Evolutionary conservation across 306 rosid genomes (phyloP), one percentile per base, ranked within the genome.

Genomic region (Rubus parviflorus): DNA sequence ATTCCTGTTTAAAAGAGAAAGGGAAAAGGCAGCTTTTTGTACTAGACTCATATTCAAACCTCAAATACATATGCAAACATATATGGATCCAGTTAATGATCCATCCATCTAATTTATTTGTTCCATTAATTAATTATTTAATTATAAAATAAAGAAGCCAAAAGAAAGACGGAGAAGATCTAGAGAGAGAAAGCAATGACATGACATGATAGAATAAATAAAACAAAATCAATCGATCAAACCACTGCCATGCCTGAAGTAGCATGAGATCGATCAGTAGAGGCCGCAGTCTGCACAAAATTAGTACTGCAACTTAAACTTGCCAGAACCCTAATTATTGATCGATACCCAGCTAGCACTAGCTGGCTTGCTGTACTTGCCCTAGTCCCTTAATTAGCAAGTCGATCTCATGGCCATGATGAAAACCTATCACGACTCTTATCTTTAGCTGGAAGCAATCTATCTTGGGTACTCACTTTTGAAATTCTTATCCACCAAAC

Each of bases 11-110:
- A 48, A 72, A 73, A 30, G 81, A 88, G 87, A 69, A 83, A 75
- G 82, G 84, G 79, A 80, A 87, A 67, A 68, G 83, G 77, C 68
- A 60, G 19, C 52, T 73, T 85, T 30, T 73, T 83, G 86, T 85
- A 82, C 87, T 47, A 70, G 47, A 83, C 78, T 83, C 70, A 75
- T 77, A 79, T 68, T 56, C 75, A 78, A 56, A 70, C 76, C 88
- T 70, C 54, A 88, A 82, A 79, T 68, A 77, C 35, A 7, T 54
- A n/a, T 83, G 88, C 70, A 74, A 85, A 7, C 7, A 45, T 45
- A 30, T 30, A 30, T 30, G 35, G 48, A 45, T 45, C 48, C 48
- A 7, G 25, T 60, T 19, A 2, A 25, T 6, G 7, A 37, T 63
- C 68, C 68, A 63, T 25, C 82, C 83, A 83, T 70, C 78, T 11